phyloP scores from a whole-genome alignment of 192 early-diverging fungal species.

The Entomortierella parvispora region DNA sequence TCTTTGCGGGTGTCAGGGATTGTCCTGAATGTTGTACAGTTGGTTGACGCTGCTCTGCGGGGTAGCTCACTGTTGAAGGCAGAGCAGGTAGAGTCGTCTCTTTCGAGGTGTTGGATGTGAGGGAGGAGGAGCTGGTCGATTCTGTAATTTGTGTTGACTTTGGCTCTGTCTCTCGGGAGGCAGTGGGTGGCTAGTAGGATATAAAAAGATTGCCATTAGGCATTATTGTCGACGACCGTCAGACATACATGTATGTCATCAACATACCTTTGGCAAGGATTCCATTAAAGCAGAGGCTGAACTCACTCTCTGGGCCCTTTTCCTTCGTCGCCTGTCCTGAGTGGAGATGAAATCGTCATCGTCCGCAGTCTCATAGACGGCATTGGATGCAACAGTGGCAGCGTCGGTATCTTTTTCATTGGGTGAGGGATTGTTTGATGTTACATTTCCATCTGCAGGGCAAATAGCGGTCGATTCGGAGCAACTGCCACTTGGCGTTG shows the following conservation, averaged over 20 bases:
- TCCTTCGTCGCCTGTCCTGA: conserved; percentile 33
- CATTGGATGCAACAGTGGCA: neutral
- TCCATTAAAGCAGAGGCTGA: conserved; percentile 19
- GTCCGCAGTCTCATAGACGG: conserved; percentile 29
- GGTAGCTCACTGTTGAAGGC: no score
- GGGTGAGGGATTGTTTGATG: neutral
- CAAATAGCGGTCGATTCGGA: neutral
- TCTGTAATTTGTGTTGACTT: no score
- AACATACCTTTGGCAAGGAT: conserved; percentile 33
- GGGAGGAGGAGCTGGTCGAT: no score
- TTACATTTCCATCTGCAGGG: neutral
- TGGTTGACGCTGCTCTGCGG: no score
- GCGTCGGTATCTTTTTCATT: neutral
- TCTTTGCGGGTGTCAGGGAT: neutral
- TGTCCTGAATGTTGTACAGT: no score
- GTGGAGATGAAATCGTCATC: conserved; percentile 45
- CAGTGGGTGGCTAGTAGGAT: no score
- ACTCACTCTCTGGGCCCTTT: conserved; percentile 15
- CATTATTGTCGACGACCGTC: neutral
- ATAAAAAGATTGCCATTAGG: conserved; percentile 1
- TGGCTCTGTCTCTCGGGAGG: no score
- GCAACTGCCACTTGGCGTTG: neutral
- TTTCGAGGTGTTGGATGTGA: no score
- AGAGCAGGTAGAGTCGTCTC: no score
- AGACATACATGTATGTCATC: neutral